phyloP scores from a whole-genome alignment of 768 basidiomycete genomes.

The Amanita molliuscula region DNA sequence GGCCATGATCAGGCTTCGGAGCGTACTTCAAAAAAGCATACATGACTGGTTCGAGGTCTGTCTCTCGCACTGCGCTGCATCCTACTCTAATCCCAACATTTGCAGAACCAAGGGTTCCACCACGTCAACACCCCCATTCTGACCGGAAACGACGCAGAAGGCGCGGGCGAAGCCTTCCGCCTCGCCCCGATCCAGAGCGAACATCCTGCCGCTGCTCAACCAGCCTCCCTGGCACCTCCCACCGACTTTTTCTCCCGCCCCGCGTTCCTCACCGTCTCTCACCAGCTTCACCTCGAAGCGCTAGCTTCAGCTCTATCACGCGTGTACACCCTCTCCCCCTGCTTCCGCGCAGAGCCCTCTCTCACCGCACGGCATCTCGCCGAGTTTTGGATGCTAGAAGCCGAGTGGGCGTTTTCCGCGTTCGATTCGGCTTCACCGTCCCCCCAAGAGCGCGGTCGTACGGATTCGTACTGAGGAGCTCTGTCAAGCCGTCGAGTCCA shows the following conservation, averaged over 20 bases:
- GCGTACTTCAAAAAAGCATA: conserved; percentile 44
- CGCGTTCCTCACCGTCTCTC: conserved; percentile 87
- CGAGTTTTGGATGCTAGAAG: conserved; percentile 99
- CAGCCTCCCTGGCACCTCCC: conserved; percentile 6
- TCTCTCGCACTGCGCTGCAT: neutral
- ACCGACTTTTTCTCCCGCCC: conserved; percentile 65
- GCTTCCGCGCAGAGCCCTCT: conserved; percentile 89
- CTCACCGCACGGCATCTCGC: conserved; percentile 86
- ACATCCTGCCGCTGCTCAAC: conserved; percentile 16
- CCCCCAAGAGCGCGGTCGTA: conserved; percentile 13
- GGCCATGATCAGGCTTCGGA: conserved; percentile 68
- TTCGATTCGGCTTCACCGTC: neutral
- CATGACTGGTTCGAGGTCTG: conserved; percentile 66
- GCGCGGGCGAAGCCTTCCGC: conserved; percentile 87
- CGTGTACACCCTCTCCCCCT: conserved; percentile 87
- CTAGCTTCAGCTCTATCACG: conserved; percentile 68
- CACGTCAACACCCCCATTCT: conserved; percentile 81
- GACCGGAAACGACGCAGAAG: conserved; percentile 91
- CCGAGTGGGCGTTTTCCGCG: conserved; percentile 57
- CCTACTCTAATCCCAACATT: neutral
- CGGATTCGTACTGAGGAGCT: conserved; percentile 39
- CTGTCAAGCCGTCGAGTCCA: conserved; percentile 28
- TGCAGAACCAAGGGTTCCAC: conserved; percentile 66
- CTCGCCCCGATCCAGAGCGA: conserved; percentile 32
- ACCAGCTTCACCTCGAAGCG: conserved; percentile 92